These are phyloP conservation scores for Penicillium freii DNA, from an alignment of 2,329 filamentous ascomycete species.

Conservation along the genomic window DNA sequence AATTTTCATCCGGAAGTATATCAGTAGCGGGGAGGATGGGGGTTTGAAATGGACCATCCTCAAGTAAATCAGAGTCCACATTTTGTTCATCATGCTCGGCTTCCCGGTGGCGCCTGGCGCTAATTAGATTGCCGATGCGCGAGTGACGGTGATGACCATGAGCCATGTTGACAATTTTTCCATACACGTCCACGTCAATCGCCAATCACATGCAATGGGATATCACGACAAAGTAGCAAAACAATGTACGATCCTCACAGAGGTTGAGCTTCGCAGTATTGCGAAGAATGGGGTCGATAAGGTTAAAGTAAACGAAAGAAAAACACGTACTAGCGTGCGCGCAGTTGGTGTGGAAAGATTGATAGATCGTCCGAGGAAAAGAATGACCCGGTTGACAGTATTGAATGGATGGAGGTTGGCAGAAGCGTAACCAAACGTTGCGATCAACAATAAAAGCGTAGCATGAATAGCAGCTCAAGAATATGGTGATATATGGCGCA, in stretches of 20 bases:
- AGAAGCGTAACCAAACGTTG: not conserved
- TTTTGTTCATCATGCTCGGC: not conserved
- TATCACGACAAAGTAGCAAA: not conserved
- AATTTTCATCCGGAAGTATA: slow-evolving; percentile 6
- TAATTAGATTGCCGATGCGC: slow-evolving; percentile 17
- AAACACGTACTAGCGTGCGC: slow-evolving; percentile 19
- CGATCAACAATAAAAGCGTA: not conserved
- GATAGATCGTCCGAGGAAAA: slow-evolving; percentile 1
- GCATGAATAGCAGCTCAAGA: not conserved
- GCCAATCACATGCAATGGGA: not conserved
- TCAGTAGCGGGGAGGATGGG: slow-evolving; percentile 5
- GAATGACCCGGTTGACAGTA: slow-evolving; percentile 3
- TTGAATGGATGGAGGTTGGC: slow-evolving; percentile 3
- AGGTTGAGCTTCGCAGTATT: slow-evolving; percentile 14
- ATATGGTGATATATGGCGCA: not conserved
- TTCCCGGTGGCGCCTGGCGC: slow-evolving; percentile 16
- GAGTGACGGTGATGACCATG: slow-evolving; percentile 23
- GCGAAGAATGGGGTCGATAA: slow-evolving; percentile 4
- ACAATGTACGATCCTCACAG: slow-evolving; percentile 15
- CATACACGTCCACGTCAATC: not conserved
- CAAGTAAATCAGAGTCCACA: not conserved
- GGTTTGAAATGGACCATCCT: not conserved
- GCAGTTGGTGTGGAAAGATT: slow-evolving; percentile 7
- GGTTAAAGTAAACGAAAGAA: not conserved
- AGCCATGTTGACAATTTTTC: slow-evolving; percentile 18